Conservation (phyloP, 352 stramenopile species). For the Sclerospora graminicola region DNA sequence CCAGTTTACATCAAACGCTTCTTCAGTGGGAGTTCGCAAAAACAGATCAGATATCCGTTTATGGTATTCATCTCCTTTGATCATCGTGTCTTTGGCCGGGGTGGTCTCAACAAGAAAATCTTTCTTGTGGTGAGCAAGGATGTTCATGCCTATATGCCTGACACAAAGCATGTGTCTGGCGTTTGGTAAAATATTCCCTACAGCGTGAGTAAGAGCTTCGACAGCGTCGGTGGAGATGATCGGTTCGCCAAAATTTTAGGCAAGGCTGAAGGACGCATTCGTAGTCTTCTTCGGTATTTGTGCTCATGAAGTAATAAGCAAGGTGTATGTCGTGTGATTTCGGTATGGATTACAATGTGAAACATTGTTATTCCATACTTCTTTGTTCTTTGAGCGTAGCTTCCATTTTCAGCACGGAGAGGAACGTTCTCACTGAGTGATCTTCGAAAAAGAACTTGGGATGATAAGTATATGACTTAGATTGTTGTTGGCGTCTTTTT, state of each 20-base stretch:
- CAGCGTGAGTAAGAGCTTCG: background rate
- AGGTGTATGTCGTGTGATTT: background rate
- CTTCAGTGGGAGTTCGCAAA: background rate
- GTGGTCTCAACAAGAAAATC: background rate
- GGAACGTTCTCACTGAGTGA: background rate
- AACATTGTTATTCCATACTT: background rate
- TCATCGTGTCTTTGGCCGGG: background rate
- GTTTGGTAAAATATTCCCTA: background rate
- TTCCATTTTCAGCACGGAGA: background rate
- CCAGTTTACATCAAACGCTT: background rate
- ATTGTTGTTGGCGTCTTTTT: no score
- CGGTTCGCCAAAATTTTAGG: background rate
- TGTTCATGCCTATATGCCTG: background rate
- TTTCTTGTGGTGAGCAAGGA: background rate
- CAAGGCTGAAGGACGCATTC: background rate
- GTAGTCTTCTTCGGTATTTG: background rate
- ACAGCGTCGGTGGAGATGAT: background rate
- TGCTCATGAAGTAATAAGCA: background rate
- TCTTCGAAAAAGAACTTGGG: background rate
- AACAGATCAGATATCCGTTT: background rate
- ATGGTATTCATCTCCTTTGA: background rate
- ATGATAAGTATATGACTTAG: background rate
- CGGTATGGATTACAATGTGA: background rate
- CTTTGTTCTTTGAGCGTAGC: background rate
- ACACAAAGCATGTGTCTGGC: background rate